These are phyloP conservation scores for Salvia splendens DNA, from an alignment of 257 asterid species.

Conservation along the genomic window DNA sequence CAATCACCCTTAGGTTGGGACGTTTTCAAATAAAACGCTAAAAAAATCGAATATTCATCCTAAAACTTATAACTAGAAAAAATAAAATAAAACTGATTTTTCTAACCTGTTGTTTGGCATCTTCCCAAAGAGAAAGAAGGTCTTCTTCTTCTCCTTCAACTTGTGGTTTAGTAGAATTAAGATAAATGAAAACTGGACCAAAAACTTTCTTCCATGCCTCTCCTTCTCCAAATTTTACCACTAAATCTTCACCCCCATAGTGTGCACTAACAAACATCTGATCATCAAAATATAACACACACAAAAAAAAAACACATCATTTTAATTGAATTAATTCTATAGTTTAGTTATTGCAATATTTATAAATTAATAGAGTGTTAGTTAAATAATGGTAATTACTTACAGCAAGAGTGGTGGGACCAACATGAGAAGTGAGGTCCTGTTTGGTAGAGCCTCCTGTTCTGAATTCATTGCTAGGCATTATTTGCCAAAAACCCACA, in stretches of 20 bases:
- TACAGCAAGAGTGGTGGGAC: conserved; percentile 72
- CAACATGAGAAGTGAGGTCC: conserved; percentile 80
- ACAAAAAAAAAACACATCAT: background rate
- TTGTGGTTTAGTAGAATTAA: conserved; percentile 42
- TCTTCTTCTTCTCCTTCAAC: conserved; percentile 15
- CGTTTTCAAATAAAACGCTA: too few relatives aligned
- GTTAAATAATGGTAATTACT: background rate
- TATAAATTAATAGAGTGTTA: background rate
- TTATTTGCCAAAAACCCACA: conserved; percentile 74
- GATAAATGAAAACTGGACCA: conserved; percentile 81
- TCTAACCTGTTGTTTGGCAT: conserved; percentile 65
- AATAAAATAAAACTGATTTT: too few relatives aligned
- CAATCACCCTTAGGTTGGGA: too few relatives aligned
- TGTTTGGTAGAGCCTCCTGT: conserved; percentile 79
- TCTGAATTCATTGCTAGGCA: conserved; percentile 59
- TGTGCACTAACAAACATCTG: conserved; percentile 84
- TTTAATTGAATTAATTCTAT: background rate
- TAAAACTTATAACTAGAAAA: background rate
- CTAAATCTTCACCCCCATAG: conserved; percentile 73
- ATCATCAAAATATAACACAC: background rate
- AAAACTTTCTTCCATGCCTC: conserved; percentile 84
- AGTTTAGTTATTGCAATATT: too few relatives aligned
- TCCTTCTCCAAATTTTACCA: conserved; percentile 59
- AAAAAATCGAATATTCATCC: too few relatives aligned
- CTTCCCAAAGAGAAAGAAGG: conserved; percentile 66